Evolutionary conservation across 495 filamentous ascomycete genomes (phyloP).

Genomic region (Talaromyces ruber): DNA sequence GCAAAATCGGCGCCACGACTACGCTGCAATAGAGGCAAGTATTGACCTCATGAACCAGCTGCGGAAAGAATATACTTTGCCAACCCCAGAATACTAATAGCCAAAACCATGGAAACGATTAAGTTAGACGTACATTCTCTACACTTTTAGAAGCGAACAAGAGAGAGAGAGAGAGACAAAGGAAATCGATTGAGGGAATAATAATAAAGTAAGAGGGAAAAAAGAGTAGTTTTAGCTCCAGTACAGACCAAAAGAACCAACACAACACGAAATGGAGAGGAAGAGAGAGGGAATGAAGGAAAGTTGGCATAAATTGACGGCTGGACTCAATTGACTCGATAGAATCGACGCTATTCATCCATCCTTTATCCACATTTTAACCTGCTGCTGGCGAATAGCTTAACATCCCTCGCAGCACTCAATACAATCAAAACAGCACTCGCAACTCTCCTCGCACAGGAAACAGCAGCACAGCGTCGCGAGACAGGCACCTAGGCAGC

Average conservation of each 20-base stretch:
- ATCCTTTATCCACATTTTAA: neutral
- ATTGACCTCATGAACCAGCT: neutral
- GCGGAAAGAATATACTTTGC: neutral
- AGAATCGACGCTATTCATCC: neutral
- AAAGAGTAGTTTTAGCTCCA: neutral
- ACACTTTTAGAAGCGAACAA: too few species aligned
- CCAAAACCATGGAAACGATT: neutral
- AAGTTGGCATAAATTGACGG: neutral
- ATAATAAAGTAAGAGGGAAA: neutral
- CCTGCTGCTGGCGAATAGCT: neutral
- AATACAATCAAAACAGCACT: slow-evolving; percentile 65
- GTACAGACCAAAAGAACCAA: neutral
- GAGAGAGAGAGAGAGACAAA: neutral
- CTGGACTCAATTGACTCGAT: neutral
- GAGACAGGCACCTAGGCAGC: slow-evolving; percentile 56
- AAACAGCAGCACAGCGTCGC: slow-evolving; percentile 70
- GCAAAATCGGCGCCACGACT: neutral
- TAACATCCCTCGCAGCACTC: slow-evolving; percentile 55
- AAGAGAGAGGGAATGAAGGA: neutral
- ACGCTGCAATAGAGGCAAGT: neutral
- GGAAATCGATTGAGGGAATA: neutral
- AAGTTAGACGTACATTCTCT: too few species aligned
- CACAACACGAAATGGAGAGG: neutral
- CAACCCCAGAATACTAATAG: neutral
- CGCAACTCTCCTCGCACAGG: slow-evolving; percentile 69